Evolutionary conservation across 1,284 basidiomycete species (phyloP), one percentile per base, ranked within the genome.

Genomic region (Ceratobasidium sp.): DNA sequence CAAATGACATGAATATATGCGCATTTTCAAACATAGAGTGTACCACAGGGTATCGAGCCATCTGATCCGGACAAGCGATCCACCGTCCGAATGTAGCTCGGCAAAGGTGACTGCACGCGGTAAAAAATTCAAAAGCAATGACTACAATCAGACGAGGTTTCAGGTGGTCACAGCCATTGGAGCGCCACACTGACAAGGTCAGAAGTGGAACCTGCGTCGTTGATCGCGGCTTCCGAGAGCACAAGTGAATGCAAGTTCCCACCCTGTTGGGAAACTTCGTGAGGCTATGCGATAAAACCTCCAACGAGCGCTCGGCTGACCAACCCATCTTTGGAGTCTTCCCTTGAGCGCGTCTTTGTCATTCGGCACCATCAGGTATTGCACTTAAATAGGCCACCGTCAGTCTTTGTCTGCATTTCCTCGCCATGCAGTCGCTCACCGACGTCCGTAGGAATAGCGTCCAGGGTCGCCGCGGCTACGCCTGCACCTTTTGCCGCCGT

Each of bases 381-480:
- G 56, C 56, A 44, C 17, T 51, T 51, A 51, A 67, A 67, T 37
- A 25, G 46, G 44, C 46, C 34, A 29, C n/a, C 44, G 15, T 51
- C 29, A 32, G 22, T 64, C 56, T 4, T 13, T 13, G 32, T 32
- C 37, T 37, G 37, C 56, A 34, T 34, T 15, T 34, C 32, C 56
- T 59, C 68, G 32, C 34, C 15, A 59, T 56, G 56, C 49, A 57
- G 34, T 46, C 56, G 13, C 32, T 68, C 32, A 49, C 66, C 15
- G 52, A 61, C 13, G 11, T 57, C 59, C 69, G 57, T 43, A 73
- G 34, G 37, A 37, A 43, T 9, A 57, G 43, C 15, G 56, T 62
- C 13, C 69, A 73, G 51, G 69, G 69, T 29, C 46, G 69, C 32
- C 69, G 69, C 22, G 69, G 69, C 29, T 73, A 73, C n/a, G 69